Conservation (phyloP, 1,139 yeast species). For the Pichia sp. region DNA sequence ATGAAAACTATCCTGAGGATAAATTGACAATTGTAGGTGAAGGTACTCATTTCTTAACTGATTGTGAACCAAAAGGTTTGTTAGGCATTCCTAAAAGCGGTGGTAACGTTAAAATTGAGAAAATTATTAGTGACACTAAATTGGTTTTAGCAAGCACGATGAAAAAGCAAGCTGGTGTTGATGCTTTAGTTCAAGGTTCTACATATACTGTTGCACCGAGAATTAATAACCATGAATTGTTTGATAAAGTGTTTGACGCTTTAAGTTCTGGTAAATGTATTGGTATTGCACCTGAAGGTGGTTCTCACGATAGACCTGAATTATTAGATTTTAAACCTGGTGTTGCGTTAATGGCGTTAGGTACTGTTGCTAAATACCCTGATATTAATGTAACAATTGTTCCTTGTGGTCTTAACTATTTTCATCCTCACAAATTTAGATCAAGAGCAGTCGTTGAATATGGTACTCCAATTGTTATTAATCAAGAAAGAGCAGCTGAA, state of each 20-base stretch:
- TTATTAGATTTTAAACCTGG: conserved; percentile 72
- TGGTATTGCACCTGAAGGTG: conserved; percentile 77
- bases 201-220: conserved; percentile 54
- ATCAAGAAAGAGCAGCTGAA: conserved; percentile 44
- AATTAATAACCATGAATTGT: conserved; percentile 54
- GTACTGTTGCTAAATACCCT: conserved; percentile 58
- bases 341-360: conserved; percentile 76
- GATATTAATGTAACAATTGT: conserved; percentile 52
- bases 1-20: conserved; percentile 35
- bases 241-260: conserved; percentile 58
- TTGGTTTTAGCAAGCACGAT: conserved; percentile 47
- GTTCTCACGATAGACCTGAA: conserved; percentile 75
- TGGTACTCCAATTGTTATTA: conserved; percentile 61
- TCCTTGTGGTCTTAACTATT: conserved; percentile 74
- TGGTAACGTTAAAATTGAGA: conserved; percentile 52
- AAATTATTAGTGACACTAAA: conserved; percentile 48
- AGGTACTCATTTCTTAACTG: conserved; percentile 44
- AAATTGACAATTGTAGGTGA: conserved; percentile 38
- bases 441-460: conserved; percentile 74
- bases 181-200: conserved; percentile 43
- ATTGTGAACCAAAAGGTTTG: conserved; percentile 46
- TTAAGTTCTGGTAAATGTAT: conserved; percentile 51
- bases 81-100: conserved; percentile 55
- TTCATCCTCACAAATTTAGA: conserved; percentile 69
- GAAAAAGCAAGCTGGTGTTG: conserved; percentile 34